Evolutionary conservation across 495 filamentous ascomycete species (phyloP).

Genomic region (Tuber calosporum): DNA sequence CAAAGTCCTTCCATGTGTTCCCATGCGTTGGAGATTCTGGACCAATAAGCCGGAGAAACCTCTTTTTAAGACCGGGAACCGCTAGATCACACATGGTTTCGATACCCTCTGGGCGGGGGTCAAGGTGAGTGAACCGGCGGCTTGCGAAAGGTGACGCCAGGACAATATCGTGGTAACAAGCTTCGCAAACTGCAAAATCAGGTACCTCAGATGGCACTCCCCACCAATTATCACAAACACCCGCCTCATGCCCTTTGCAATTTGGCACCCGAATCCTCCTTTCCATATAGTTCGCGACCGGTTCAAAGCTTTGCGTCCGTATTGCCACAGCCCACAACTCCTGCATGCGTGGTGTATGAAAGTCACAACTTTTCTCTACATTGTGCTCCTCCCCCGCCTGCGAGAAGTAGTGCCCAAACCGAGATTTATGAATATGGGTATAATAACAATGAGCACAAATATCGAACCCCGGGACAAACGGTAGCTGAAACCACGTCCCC

Average conservation of each 20-base stretch:
- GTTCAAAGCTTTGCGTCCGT: background rate
- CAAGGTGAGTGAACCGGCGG: background rate
- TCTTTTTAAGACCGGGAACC: background rate
- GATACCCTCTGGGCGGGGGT: background rate
- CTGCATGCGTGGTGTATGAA: constrained; percentile 1
- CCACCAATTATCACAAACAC: background rate
- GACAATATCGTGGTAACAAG: background rate
- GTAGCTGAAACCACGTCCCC: constrained; percentile 3
- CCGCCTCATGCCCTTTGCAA: background rate
- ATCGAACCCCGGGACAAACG: background rate
- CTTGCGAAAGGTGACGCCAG: background rate
- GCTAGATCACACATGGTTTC: background rate
- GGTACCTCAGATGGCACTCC: background rate
- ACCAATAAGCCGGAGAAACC: background rate
- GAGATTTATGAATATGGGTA: background rate
- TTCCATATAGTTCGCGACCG: background rate
- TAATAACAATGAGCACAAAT: constrained; percentile 1
- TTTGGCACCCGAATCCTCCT: background rate
- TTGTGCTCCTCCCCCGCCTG: background rate
- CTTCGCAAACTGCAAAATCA: background rate
- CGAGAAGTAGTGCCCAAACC: background rate
- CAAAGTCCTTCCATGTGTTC: constrained; percentile 1
- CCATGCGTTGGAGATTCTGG: background rate
- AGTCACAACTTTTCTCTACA: background rate
- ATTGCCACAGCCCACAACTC: background rate